A percentile compares a stretch with the other conserved stretches of the same genome.
Conservation (phyloP, 208 protist species). For the Crithidia fasciculata region DNA sequence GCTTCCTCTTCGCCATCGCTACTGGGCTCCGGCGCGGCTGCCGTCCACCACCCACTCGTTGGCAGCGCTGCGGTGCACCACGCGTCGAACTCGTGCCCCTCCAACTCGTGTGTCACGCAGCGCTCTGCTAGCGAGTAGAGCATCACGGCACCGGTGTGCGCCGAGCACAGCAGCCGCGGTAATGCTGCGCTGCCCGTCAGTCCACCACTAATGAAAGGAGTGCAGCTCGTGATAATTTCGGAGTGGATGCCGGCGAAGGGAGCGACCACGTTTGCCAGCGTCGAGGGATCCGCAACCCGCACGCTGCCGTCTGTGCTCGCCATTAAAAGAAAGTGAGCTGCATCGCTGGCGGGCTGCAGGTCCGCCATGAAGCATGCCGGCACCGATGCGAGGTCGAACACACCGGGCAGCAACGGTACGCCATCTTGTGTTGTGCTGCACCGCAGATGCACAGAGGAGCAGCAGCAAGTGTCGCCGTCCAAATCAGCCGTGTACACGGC, state of each 20-base stretch:
- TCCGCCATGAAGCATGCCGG: conserved; percentile 10
- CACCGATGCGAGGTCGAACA: conserved; percentile 65
- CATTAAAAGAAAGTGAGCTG: conserved; percentile 30
- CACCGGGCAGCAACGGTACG: conserved; percentile 51
- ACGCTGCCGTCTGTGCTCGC: conserved; percentile 79
- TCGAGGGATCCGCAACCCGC: conserved; percentile 39
- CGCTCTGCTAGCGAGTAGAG: conserved; percentile 45
- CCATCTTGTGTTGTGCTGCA: neutral
- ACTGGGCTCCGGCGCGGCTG: neutral
- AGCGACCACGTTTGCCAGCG: conserved; percentile 22
- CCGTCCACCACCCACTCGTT: conserved; percentile 12
- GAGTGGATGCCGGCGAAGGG: conserved; percentile 47
- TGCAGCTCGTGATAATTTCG: conserved; percentile 84
- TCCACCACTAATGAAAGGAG: conserved; percentile 35
- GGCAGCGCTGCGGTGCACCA: conserved; percentile 78
- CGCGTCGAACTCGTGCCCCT: conserved; percentile 83
- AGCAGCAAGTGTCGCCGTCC: neutral
- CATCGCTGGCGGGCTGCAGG: neutral
- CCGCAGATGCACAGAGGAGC: neutral
- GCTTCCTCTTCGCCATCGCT: neutral
- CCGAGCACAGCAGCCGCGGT: conserved; percentile 63
- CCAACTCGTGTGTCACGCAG: conserved; percentile 34
- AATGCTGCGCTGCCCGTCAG: neutral
- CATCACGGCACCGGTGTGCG: conserved; percentile 66
- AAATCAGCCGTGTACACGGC: conserved; percentile 5